Base-by-base conservation (phyloP, 2,329 filamentous ascomycete genomes). In the Colletotrichum brevisporum region DNA sequence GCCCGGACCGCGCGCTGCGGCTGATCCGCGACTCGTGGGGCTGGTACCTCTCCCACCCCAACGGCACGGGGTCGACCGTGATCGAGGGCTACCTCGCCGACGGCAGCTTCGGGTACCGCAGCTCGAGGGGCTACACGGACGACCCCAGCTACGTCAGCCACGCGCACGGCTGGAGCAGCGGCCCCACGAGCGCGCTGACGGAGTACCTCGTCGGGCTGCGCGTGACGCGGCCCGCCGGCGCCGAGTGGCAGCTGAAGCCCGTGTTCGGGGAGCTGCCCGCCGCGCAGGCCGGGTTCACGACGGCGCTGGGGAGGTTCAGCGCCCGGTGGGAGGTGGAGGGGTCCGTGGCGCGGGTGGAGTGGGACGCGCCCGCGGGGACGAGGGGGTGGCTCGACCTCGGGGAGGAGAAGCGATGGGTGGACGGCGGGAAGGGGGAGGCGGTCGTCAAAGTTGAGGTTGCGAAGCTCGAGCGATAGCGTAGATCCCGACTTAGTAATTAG, bases 21-120 rank as follows among this genome's bases (percentile, higher is more conserved):
- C 82, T 91, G 16, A 85, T 90, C 39, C 84, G 87, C 6, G 78
- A 79, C 9, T 82, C 81, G 56, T 91, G 89, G 89, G 89, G 88
- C 12, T 89, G 87, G 86, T 90, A 90, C 72, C 77, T 89, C 16
- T 80, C 84, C 67, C 83, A 89, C 67, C 82, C 84, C 1, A 85
- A 88, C 71, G 87, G 87, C n/a, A 90, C 88, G 0, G 80, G 84
- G 64, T 86, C 83, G 50, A 90, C 89, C 0, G 83, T 88, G 21
- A 83, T 90, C 27, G 89, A 91, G 75, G 89, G 88, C 0, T 90
- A 89, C 67, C 80, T 88, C 1, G 76, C 76, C 0, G 83, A 90
- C 70, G 88, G 87, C 3, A 84, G 80, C 0, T 91, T 88, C 71
- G 86, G 84, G 2, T 91, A 91, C 73, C 81, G 88, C 2, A 81